phyloP scores from a whole-genome alignment of 768 basidiomycete genomes.

The Suillus bovinus region DNA sequence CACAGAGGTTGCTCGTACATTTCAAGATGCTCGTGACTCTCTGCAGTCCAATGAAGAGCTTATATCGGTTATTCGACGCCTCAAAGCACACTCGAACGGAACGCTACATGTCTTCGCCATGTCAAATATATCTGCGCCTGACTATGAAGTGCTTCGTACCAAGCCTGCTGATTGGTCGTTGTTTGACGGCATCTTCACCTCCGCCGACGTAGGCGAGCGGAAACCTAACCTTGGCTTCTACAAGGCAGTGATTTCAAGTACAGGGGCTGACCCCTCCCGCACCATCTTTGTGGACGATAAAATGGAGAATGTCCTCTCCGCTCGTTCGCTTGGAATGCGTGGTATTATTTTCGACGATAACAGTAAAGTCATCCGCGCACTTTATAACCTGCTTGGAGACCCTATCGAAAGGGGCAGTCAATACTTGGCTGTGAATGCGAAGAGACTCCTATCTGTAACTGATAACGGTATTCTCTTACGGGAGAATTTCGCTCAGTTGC shows the following conservation, averaged over 20 bases:
- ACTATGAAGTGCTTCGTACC: constrained; percentile 46
- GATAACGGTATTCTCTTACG: constrained; percentile 38
- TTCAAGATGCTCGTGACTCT: constrained; percentile 49
- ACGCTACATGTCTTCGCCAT: constrained; percentile 50
- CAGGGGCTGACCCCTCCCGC: constrained; percentile 43
- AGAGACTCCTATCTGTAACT: constrained; percentile 46
- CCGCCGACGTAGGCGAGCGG: constrained; percentile 51
- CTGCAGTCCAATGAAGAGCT: constrained; percentile 46
- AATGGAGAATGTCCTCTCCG: constrained; percentile 56
- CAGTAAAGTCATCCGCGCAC: constrained; percentile 41
- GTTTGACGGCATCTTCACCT: constrained; percentile 53
- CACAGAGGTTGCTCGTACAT: constrained; percentile 43
- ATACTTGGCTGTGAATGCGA: constrained; percentile 43
- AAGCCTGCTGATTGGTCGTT: constrained; percentile 50
- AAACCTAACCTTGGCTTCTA: constrained; percentile 59
- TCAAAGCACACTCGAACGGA: constrained; percentile 39
- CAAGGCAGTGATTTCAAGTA: constrained; percentile 45
- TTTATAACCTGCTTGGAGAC: constrained; percentile 49
- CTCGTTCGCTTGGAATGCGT: constrained; percentile 55
- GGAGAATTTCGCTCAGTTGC: constrained; percentile 61
- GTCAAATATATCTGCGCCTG: constrained; percentile 59
- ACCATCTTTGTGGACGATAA: constrained; percentile 64
- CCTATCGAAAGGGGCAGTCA: constrained; percentile 43
- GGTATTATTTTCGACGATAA: constrained; percentile 52
- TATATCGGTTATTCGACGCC: constrained; percentile 45